These are phyloP conservation scores for Phytophthora pisi DNA, from an alignment of 352 stramenopile genomes.

Conservation along the genomic window DNA sequence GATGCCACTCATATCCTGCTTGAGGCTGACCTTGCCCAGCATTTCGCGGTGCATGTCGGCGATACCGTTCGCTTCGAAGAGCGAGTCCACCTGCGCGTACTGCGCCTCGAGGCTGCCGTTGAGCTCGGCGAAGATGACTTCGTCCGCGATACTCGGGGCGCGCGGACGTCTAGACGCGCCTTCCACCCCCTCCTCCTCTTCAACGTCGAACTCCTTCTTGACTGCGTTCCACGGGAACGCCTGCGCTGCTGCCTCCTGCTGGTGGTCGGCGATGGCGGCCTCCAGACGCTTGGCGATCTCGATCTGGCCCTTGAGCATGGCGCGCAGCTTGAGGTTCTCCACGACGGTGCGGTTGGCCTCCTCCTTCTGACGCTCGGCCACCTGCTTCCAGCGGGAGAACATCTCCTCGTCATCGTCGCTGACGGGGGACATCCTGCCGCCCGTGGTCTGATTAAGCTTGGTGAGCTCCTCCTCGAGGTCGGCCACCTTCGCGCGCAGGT, in stretches of 20 bases:
- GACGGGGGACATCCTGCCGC: constrained; percentile 12
- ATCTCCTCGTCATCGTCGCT: constrained; percentile 31
- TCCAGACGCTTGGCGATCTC: constrained; percentile 35
- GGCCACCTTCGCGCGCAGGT: constrained; percentile 34
- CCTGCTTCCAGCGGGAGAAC: constrained; percentile 35
- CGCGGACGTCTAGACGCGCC: constrained; percentile 15
- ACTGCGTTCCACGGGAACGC: constrained; percentile 27
- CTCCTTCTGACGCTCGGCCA: constrained; percentile 39
- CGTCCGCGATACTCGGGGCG: constrained; percentile 25
- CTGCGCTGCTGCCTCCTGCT: constrained; percentile 14
- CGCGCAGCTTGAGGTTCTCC: constrained; percentile 42
- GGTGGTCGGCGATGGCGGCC: constrained; percentile 24
- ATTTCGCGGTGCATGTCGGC: constrained; percentile 16
- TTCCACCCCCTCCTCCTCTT: not conserved
- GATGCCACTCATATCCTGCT: constrained; percentile 26
- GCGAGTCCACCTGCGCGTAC: constrained; percentile 28
- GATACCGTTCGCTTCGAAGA: constrained; percentile 25
- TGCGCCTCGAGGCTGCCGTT: constrained; percentile 33
- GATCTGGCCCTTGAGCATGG: constrained; percentile 39
- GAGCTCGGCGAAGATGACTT: constrained; percentile 37
- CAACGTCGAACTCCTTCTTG: constrained; percentile 11
- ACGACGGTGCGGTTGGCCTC: constrained; percentile 36
- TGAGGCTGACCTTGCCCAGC: constrained; percentile 24
- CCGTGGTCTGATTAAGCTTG: constrained; percentile 20
- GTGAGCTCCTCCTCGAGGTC: constrained; percentile 38